These are phyloP conservation scores for Diutina sp. DNA, from an alignment of 1,139 yeast genomes.

Conservation along the genomic window DNA sequence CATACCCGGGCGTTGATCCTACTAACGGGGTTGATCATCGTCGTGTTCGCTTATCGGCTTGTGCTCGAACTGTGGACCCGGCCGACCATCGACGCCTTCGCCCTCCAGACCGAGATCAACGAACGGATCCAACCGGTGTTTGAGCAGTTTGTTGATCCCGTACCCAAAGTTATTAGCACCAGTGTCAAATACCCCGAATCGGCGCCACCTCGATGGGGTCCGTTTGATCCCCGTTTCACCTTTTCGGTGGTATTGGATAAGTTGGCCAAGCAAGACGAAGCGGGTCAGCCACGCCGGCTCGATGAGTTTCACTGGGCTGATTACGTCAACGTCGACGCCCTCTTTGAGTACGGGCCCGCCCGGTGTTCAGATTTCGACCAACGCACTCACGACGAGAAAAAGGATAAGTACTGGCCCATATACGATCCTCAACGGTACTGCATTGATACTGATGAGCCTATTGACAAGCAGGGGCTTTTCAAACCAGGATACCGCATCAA, in stretches of 20 bases:
- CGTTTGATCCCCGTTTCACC: slow-evolving; percentile 1
- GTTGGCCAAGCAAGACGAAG: background rate
- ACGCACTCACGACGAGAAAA: background rate
- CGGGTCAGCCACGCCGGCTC: background rate
- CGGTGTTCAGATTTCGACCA: background rate
- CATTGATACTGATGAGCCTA: background rate
- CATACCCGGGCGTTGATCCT: background rate
- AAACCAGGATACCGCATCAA: background rate
- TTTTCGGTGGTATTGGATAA: background rate
- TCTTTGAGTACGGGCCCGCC: background rate
- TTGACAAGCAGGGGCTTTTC: background rate
- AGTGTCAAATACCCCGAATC: background rate
- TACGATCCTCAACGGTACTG: background rate
- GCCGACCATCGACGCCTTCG: background rate
- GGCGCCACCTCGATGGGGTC: background rate
- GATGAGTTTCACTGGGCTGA: slow-evolving; percentile 2
- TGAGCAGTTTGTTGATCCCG: background rate
- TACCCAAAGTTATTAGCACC: background rate
- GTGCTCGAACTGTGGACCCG: background rate
- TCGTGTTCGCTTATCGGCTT: background rate
- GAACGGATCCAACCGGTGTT: background rate
- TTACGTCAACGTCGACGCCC: background rate
- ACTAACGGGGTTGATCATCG: background rate
- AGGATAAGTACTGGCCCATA: background rate
- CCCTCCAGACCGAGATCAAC: background rate